These are phyloP conservation scores for Fagopyrum tataricum DNA, from an alignment of 148 eudicot species.

Conservation along the genomic window DNA sequence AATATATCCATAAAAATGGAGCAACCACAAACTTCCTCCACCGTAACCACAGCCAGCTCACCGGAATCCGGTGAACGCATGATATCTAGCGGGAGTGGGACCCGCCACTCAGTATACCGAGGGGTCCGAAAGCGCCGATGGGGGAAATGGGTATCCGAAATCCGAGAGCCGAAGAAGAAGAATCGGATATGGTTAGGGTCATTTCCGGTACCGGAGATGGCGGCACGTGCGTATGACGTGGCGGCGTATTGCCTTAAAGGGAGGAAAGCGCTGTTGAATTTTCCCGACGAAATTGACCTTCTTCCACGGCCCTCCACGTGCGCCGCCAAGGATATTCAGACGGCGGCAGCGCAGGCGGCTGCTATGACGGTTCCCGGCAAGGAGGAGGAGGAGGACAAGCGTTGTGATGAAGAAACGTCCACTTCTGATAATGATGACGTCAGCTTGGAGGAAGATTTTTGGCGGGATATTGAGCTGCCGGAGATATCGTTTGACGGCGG, in stretches of 20 bases:
- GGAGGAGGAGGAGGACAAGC: not conserved
- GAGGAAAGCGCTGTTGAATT: constrained; percentile 45
- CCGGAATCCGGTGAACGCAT: constrained; percentile 12
- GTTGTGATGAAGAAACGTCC: not conserved
- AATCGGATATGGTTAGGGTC: constrained; percentile 67
- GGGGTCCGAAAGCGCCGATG: constrained; percentile 57
- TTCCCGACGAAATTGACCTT: constrained; percentile 47
- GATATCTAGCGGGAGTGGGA: not conserved
- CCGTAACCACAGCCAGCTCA: not conserved
- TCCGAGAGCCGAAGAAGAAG: constrained; percentile 59
- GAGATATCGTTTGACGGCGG: constrained; percentile 29
- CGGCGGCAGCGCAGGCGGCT: constrained; percentile 51
- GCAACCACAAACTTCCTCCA: not conserved
- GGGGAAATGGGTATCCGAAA: constrained; percentile 83
- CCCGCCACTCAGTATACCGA: constrained; percentile 35
- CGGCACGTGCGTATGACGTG: constrained; percentile 66
- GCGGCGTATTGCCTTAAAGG: constrained; percentile 63
- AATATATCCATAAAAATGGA: not conserved
- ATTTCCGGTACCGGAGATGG: constrained; percentile 55
- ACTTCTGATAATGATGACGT: not conserved
- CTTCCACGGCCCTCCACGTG: constrained; percentile 38
- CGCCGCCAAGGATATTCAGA: constrained; percentile 52
- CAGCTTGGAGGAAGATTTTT: constrained; percentile 33
- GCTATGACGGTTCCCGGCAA: not conserved
- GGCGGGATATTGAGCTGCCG: constrained; percentile 70